Evolutionary conservation across 2,329 filamentous ascomycete species (phyloP).

Genomic region (Fusarium metavorans): DNA sequence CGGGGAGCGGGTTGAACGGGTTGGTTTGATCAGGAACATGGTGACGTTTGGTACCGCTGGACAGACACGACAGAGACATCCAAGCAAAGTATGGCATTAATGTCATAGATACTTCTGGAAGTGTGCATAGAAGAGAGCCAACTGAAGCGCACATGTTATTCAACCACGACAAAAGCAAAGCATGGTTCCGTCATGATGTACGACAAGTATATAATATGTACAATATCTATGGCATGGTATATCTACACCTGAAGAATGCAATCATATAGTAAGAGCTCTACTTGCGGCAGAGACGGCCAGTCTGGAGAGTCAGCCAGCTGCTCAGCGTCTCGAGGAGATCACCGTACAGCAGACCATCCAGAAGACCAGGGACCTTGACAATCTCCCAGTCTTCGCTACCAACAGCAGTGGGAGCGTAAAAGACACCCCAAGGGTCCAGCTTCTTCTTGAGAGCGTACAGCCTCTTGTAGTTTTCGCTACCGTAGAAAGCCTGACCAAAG

Average conservation of each 20-base stretch:
- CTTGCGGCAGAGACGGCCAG: conserved; percentile 25
- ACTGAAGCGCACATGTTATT: neutral
- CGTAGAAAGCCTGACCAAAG: conserved; percentile 47
- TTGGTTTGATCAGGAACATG: neutral
- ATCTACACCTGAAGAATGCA: neutral
- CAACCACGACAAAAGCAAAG: neutral
- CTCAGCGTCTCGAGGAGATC: conserved; percentile 26
- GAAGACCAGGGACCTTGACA: conserved; percentile 1
- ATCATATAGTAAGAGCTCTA: neutral
- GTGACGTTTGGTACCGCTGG: neutral
- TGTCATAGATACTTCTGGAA: neutral
- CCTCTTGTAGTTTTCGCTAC: conserved; percentile 38
- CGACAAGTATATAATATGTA: neutral
- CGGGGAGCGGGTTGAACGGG: neutral
- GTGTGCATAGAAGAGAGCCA: neutral
- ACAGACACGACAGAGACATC: neutral
- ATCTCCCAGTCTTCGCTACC: conserved; percentile 33
- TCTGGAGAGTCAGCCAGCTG: conserved; percentile 30
- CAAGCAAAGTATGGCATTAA: neutral
- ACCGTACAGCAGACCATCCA: conserved; percentile 16
- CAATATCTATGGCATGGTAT: neutral
- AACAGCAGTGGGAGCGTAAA: conserved; percentile 36
- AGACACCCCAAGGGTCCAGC: conserved; percentile 47
- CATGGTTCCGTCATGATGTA: neutral
- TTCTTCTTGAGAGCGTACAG: conserved; percentile 48